These are phyloP conservation scores for Amanita polypyramis DNA, from an alignment of 768 basidiomycete genomes.

Conservation along the genomic window DNA sequence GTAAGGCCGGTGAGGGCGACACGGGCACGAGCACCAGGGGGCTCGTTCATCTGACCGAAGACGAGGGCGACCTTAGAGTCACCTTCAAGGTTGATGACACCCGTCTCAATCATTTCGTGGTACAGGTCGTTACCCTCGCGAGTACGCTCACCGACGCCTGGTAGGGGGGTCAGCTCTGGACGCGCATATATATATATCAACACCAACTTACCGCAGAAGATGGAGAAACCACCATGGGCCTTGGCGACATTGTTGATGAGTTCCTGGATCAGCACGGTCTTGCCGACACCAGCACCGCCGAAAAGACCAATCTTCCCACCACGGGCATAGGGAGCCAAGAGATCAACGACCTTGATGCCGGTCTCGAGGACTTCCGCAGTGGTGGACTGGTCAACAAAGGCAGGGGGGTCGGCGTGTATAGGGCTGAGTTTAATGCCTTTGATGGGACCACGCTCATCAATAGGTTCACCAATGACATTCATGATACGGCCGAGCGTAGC, in stretches of 20 bases:
- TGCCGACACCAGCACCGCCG: constrained; percentile 99
- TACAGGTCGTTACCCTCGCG: constrained; percentile 99
- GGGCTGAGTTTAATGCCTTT: constrained; percentile 86
- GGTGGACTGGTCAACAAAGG: constrained; percentile 98
- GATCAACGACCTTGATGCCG: constrained; percentile 99
- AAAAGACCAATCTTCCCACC: constrained; percentile 99
- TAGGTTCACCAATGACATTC: constrained; percentile 99
- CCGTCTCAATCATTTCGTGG: constrained; percentile 99
- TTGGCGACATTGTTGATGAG: constrained; percentile 99
- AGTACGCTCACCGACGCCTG: constrained; percentile 99
- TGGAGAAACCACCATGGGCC: constrained; percentile 99
- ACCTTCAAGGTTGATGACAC: constrained; percentile 99
- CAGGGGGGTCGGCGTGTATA: constrained; percentile 95
- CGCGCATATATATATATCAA: too few species aligned
- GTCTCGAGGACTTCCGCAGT: constrained; percentile 98
- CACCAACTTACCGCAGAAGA: constrained; percentile 73
- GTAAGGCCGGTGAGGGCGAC: constrained; percentile 98
- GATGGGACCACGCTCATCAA: constrained; percentile 99
- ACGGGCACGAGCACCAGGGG: constrained; percentile 99
- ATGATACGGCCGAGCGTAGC: constrained; percentile 97
- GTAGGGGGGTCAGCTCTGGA: too few species aligned
- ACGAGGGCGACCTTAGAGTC: constrained; percentile 99
- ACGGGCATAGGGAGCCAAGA: constrained; percentile 98
- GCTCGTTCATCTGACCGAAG: constrained; percentile 99
- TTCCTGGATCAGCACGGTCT: constrained; percentile 99